These are phyloP conservation scores for Paramyrothecium roridum DNA, from an alignment of 2,329 filamentous ascomycete species.

Conservation along the genomic window DNA sequence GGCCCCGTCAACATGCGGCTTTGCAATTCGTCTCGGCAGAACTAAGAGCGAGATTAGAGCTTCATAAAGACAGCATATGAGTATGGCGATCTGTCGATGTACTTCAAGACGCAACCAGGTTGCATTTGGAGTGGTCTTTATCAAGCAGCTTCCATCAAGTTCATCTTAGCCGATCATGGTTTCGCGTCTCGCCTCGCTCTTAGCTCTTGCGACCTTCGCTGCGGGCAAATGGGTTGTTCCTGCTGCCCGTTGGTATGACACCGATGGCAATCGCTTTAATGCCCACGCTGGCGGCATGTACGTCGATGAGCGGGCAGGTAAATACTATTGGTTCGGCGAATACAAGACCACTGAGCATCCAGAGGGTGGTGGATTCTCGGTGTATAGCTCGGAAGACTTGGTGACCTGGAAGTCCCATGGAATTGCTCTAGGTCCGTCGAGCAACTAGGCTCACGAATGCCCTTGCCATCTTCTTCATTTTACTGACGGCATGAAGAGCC, in stretches of 20 bases:
- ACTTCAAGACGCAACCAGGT: too few species aligned
- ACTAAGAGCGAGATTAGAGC: too few species aligned
- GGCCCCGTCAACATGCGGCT: too few species aligned
- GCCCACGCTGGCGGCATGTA: conserved; percentile 58
- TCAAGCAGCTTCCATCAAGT: too few species aligned
- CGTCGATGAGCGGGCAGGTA: conserved; percentile 46
- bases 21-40: too few species aligned
- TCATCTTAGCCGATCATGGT: too few species aligned
- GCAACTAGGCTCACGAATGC: neutral
- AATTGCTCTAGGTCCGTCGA: conserved; percentile 45
- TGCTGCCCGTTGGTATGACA: conserved; percentile 58
- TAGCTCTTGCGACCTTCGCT: conserved; percentile 11
- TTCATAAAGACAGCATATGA: too few species aligned
- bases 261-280: conserved; percentile 56
- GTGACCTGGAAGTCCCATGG: conserved; percentile 58
- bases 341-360: conserved; percentile 55
- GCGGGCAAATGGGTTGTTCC: conserved; percentile 53
- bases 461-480: neutral
- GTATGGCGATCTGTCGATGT: too few species aligned
- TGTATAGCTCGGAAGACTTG: conserved; percentile 59
- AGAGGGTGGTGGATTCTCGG: conserved; percentile 59
- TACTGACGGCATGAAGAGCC: conserved; percentile 31
- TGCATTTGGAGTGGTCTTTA: too few species aligned
- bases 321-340: conserved; percentile 61
- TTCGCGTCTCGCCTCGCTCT: neutral